phyloP scores from a whole-genome alignment of 768 basidiomycete species.

The Suillus placidus region DNA sequence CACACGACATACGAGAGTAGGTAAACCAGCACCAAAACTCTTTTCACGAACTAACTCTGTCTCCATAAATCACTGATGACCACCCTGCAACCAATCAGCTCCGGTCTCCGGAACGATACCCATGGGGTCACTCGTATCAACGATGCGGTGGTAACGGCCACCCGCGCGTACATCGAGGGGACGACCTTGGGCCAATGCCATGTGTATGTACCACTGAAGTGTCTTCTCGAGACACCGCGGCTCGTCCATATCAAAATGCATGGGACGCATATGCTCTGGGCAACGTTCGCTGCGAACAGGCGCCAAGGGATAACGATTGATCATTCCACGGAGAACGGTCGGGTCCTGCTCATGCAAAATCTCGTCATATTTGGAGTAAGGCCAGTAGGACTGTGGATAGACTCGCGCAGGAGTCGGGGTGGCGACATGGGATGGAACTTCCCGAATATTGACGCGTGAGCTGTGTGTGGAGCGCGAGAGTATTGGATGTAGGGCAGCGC shows the following conservation, averaged over 20 bases:
- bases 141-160: conserved; percentile 9
- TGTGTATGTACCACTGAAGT: neutral
- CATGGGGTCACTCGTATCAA: conserved; percentile 3
- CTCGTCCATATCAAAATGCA: conserved; percentile 15
- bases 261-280: conserved; percentile 10
- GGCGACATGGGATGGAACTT: conserved; percentile 2
- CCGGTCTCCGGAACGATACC: conserved; percentile 16
- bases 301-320: conserved; percentile 3
- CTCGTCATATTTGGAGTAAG: neutral
- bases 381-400: neutral
- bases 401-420: neutral
- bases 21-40: neutral
- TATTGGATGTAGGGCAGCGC: neutral
- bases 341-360: conserved; percentile 3
- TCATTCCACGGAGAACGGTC: neutral
- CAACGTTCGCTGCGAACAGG: neutral
- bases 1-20: neutral
- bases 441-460: conserved; percentile 7
- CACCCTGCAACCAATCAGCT: conserved; percentile 4
- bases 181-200: conserved; percentile 13
- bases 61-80: neutral
- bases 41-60: neutral
- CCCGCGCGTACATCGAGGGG: conserved; percentile 15
- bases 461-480: conserved; percentile 4
- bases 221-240: neutral